A percentile compares a stretch with the other conserved stretches of the same genome.
These are phyloP conservation scores for Penicillium olsonii DNA, from an alignment of 2,329 filamentous ascomycete genomes.

Conservation along the genomic window DNA sequence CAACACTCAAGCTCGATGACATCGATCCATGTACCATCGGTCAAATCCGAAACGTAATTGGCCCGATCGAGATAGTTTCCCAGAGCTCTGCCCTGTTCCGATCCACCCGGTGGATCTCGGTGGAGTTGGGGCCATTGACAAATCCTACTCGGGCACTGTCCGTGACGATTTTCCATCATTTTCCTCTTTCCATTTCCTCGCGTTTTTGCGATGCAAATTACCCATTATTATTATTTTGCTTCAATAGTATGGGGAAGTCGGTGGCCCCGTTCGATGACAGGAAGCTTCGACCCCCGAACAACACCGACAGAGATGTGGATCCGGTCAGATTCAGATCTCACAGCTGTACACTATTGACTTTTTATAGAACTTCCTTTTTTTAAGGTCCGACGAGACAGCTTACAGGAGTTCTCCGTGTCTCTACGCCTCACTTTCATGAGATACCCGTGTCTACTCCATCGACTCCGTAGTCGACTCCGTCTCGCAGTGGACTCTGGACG, in stretches of 20 bases:
- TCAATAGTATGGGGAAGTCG: slow-evolving; percentile 16
- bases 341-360: slow-evolving; percentile 3
- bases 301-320: slow-evolving; percentile 4
- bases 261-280: slow-evolving; percentile 5
- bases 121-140: slow-evolving; percentile 15
- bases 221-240: neutral
- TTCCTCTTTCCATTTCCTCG: neutral
- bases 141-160: slow-evolving; percentile 15
- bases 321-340: neutral
- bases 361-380: neutral
- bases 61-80: slow-evolving; percentile 12
- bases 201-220: neutral
- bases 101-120: slow-evolving; percentile 9
- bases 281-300: slow-evolving; percentile 12
- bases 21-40: slow-evolving; percentile 19
- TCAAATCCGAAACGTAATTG: slow-evolving; percentile 13
- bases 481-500: neutral
- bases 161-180: slow-evolving; percentile 1
- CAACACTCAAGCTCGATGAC: slow-evolving; percentile 19
- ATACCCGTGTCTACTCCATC: neutral
- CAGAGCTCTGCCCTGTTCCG: neutral
- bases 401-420: neutral
- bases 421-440: neutral
- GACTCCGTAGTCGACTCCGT: neutral
- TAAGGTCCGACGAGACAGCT: neutral